Conservation (phyloP, 805 yeast genomes). For the Geotrichum ghanense region DNA sequence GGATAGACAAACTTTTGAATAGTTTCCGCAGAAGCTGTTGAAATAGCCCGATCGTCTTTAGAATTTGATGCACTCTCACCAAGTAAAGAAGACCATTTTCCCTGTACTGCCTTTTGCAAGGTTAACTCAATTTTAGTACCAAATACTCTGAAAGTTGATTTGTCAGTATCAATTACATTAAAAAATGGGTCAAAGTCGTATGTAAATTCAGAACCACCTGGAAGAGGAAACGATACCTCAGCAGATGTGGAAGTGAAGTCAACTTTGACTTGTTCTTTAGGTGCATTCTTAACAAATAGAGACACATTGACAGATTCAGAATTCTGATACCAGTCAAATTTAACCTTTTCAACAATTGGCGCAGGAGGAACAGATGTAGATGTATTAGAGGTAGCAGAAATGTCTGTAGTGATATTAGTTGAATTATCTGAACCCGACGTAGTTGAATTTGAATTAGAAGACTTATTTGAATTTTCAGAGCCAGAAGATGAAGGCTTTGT, state of each 20-base stretch:
- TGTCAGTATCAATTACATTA: slow-evolving; percentile 36
- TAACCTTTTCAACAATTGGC: slow-evolving; percentile 20
- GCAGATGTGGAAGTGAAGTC: slow-evolving; percentile 22
- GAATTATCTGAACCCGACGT: neutral
- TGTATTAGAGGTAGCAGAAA: neutral
- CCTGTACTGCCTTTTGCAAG: slow-evolving; percentile 35
- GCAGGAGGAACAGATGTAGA: neutral
- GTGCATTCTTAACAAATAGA: slow-evolving; percentile 57
- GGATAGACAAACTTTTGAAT: neutral
- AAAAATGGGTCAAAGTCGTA: slow-evolving; percentile 45
- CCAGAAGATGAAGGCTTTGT: neutral
- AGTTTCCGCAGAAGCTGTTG: neutral
- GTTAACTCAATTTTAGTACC: slow-evolving; percentile 65
- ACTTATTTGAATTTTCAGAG: neutral
- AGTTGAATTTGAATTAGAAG: neutral
- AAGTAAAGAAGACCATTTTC: slow-evolving; percentile 9
- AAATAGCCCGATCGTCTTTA: neutral
- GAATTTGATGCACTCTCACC: slow-evolving; percentile 2
- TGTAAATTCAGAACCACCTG: slow-evolving; percentile 39
- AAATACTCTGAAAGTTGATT: slow-evolving; percentile 40
- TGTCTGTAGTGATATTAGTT: neutral
- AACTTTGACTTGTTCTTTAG: slow-evolving; percentile 35
- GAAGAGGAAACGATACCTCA: slow-evolving; percentile 10
- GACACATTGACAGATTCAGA: slow-evolving; percentile 46
- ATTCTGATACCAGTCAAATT: slow-evolving; percentile 69